A percentile compares a stretch with the other conserved stretches of the same genome.
Evolutionary conservation across 2,329 filamentous ascomycete genomes (phyloP).

Genomic region (Neonectria coccinea): DNA sequence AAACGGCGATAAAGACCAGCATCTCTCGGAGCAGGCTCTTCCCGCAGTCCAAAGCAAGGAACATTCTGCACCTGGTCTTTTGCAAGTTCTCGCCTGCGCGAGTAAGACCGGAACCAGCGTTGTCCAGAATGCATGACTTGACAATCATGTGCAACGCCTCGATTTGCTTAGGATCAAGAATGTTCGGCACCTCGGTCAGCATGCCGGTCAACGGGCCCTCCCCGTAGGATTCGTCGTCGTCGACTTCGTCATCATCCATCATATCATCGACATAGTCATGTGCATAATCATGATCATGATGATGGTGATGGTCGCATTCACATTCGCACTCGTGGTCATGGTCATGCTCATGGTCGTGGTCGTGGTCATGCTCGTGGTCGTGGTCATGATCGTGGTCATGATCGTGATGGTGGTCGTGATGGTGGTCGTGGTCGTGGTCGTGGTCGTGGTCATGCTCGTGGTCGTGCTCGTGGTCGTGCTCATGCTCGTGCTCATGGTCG

Average conservation of each 20-base stretch:
- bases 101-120: slow-evolving; percentile 76
- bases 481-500: slow-evolving; percentile 47
- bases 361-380: slow-evolving; percentile 36
- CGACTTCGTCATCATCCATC: slow-evolving; percentile 74
- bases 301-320: slow-evolving; percentile 53
- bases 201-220: slow-evolving; percentile 85
- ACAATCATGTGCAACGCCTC: slow-evolving; percentile 98
- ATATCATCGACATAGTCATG: slow-evolving; percentile 65
- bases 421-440: slow-evolving; percentile 44
- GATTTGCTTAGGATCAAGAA: slow-evolving; percentile 93
- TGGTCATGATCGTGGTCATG: slow-evolving; percentile 24
- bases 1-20: slow-evolving; percentile 95
- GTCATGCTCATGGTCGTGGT: slow-evolving; percentile 35
- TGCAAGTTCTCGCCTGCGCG: slow-evolving; percentile 83
- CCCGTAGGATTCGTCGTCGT: slow-evolving; percentile 82
- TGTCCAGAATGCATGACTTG: slow-evolving; percentile 92
- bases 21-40: slow-evolving; percentile 90
- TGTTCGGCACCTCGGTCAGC: slow-evolving; percentile 92
- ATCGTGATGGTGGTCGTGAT: slow-evolving; percentile 47
- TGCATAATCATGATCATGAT: slow-evolving; percentile 53
- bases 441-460: slow-evolving; percentile 48
- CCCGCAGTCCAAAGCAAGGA: slow-evolving; percentile 90
- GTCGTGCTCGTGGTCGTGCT: slow-evolving; percentile 56
- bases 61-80: slow-evolving; percentile 88
- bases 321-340: slow-evolving; percentile 58